Conservation (phyloP, 805 yeast species). For the Candida succiphila region DNA sequence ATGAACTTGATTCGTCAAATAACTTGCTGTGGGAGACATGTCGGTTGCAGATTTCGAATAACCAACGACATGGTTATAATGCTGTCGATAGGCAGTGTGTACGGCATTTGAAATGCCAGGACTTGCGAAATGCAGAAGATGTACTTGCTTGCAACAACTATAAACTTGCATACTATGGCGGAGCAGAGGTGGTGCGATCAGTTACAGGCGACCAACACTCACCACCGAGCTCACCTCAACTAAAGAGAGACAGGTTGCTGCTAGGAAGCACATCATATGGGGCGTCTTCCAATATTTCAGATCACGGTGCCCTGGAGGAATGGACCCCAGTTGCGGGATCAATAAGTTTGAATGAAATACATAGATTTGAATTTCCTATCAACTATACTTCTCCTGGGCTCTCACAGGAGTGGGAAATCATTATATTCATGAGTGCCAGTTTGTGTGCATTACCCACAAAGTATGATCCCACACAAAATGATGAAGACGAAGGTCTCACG, state of each 20-base stretch:
- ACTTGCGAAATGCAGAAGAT: background rate
- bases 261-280: too few relatives aligned
- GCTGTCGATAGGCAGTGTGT: too few relatives aligned
- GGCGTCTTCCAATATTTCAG: background rate
- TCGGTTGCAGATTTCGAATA: background rate
- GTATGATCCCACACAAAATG: slow-evolving; percentile 3
- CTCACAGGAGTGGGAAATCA: slow-evolving; percentile 34
- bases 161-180: background rate
- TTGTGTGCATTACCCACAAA: slow-evolving; percentile 28
- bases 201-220: background rate
- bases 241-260: too few relatives aligned
- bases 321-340: slow-evolving; percentile 1
- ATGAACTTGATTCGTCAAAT: background rate
- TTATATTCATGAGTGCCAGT: slow-evolving; percentile 42
- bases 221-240: too few relatives aligned
- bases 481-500: slow-evolving; percentile 14
- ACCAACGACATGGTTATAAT: too few relatives aligned
- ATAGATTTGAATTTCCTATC: slow-evolving; percentile 28
- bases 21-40: background rate
- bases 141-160: background rate
- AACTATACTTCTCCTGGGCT: slow-evolving; percentile 32
- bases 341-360: background rate
- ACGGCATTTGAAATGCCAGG: background rate
- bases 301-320: slow-evolving; percentile 1
- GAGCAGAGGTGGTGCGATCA: background rate